phyloP scores from a whole-genome alignment of 2,329 filamentous ascomycete species.

The Dothideomycetidae sp. region DNA sequence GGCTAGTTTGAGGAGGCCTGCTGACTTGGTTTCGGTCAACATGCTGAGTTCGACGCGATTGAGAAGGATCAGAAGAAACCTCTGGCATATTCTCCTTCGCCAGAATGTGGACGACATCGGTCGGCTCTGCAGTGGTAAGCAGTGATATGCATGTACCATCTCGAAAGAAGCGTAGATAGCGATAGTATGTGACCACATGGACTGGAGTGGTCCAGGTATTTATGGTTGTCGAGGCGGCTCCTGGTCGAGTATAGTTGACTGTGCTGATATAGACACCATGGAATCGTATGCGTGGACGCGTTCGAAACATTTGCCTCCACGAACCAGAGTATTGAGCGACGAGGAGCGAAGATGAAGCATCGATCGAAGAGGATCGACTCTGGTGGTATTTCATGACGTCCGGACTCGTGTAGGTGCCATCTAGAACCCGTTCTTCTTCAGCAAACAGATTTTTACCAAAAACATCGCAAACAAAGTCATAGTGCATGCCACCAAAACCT shows the following conservation, averaged over 20 bases:
- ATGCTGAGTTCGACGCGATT: slow-evolving; percentile 4
- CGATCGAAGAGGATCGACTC: not conserved
- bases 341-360: slow-evolving; percentile 16
- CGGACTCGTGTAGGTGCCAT: slow-evolving; percentile 7
- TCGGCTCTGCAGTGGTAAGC: slow-evolving; percentile 64
- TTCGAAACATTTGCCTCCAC: slow-evolving; percentile 57
- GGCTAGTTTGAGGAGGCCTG: slow-evolving; percentile 4
- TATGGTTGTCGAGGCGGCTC: slow-evolving; percentile 55
- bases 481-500: slow-evolving; percentile 74
- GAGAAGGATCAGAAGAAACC: slow-evolving; percentile 3
- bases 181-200: slow-evolving; percentile 95
- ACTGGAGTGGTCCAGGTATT: slow-evolving; percentile 69
- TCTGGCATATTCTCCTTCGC: slow-evolving; percentile 49
- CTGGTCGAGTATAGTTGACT: slow-evolving; percentile 82
- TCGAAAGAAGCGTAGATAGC: slow-evolving; percentile 88
- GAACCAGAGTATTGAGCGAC: slow-evolving; percentile 20
- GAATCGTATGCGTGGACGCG: slow-evolving; percentile 76
- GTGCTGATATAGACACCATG: slow-evolving; percentile 94
- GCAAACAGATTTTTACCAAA: slow-evolving; percentile 30
- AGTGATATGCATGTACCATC: slow-evolving; percentile 74
- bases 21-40: not conserved
- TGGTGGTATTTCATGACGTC: not conserved
- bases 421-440: slow-evolving; percentile 14
- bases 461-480: slow-evolving; percentile 53
- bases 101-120: slow-evolving; percentile 76